phyloP scores from a whole-genome alignment of 129 eudicot genomes.

The Glebionis coronaria region DNA sequence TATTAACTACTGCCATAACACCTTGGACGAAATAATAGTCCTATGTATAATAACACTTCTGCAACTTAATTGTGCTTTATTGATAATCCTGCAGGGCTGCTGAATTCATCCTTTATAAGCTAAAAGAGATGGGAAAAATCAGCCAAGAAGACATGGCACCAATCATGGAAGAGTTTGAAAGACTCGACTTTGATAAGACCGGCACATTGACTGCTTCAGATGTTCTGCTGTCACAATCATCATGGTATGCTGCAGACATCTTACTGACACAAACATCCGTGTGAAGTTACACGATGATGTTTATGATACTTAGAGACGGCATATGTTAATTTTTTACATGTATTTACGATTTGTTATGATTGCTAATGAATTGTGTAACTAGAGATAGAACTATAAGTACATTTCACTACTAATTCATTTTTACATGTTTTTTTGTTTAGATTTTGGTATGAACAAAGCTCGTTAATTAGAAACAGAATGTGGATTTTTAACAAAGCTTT shows the following conservation, averaged over 20 bases:
- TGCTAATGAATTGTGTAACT: neutral
- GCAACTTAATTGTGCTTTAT: neutral
- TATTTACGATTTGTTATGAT: neutral
- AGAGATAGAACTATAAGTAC: neutral
- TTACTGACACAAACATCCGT: slow-evolving; percentile 36
- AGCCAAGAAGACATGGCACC: slow-evolving; percentile 65
- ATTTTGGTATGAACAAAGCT: neutral
- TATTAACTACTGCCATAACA: no score
- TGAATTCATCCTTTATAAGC: slow-evolving; percentile 71
- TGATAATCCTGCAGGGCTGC: slow-evolving; percentile 57
- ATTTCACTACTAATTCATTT: neutral
- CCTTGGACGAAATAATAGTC: no score
- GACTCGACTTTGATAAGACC: slow-evolving; percentile 77
- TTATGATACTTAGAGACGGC: neutral
- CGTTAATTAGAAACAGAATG: no score
- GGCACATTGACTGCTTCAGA: slow-evolving; percentile 77
- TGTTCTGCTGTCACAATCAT: slow-evolving; percentile 62
- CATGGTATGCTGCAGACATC: slow-evolving; percentile 28
- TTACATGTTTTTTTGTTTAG: neutral
- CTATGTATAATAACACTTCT: no score
- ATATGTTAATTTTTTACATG: slow-evolving; percentile 3
- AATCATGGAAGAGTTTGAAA: slow-evolving; percentile 78
- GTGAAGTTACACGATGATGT: neutral
- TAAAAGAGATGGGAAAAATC: slow-evolving; percentile 98
- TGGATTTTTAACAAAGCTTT: no score